Evolutionary conservation across 1,284 basidiomycete species (phyloP), one percentile per base, ranked within the genome.

Genomic region (Moniliophthora roreri): DNA sequence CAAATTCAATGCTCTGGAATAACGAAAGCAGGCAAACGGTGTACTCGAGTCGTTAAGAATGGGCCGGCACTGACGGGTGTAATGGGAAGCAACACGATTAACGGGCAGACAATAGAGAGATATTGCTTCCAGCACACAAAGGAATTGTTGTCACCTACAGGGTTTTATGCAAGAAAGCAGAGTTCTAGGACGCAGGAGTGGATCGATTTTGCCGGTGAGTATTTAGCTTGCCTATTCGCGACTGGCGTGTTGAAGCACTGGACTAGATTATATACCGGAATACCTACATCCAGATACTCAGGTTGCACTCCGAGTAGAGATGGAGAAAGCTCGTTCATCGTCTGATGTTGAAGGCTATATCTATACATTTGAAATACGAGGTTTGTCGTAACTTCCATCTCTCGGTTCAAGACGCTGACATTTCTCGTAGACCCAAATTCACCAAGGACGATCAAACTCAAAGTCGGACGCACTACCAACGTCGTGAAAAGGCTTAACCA

Each of bases 351-450:
- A 75, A 2, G 89, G 89, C 0, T 91, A 88, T 60, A 91, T 92
- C 48, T 92, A 92, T 58, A 79, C 83, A 0, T 90, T 85, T 63
- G 85, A 91, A 66, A 86, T 91, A 54, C 77, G 81, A 63, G 84
- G 87, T 87, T 63, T 34, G 65, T 54, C 34, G 18, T 50, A 20
- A 35, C 37, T 26, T n/a, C 13, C 24, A 41, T 23, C 35, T 47
- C 50, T 52, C 13, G 10, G 13, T 15, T n/a, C 13, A 16, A n/a
- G 21, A 28, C 50, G 16, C 24, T 26, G 32, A 13, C 18, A 28
- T n/a, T n/a, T 34, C 42, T 49, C 26, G 48, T 55, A 70, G 67
- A 73, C 55, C 58, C 62, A 20, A 50, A 40, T 24, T 10, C 36
- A n/a, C 60, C 51, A 2, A 60, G 64, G 16, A 70, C 68, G 1